Evolutionary conservation across 768 basidiomycete species (phyloP).

Genomic region (Mycena albidolilacea): DNA sequence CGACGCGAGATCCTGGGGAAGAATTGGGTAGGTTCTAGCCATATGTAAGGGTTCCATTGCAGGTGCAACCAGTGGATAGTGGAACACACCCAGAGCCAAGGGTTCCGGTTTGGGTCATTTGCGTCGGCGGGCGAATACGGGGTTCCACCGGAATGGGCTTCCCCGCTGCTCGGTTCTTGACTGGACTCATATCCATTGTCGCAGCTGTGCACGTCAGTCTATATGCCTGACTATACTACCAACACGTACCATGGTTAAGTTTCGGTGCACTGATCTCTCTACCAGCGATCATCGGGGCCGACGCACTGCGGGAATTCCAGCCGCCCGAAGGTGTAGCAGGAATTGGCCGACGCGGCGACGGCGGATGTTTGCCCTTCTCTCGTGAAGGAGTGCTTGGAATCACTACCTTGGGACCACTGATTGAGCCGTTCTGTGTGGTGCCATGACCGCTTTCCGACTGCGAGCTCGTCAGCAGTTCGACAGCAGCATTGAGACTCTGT

Average conservation of each 20-base stretch:
- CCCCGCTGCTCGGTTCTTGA: slow-evolving; percentile 73
- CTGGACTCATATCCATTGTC: slow-evolving; percentile 81
- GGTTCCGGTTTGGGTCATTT: slow-evolving; percentile 56
- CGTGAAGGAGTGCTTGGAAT: slow-evolving; percentile 48
- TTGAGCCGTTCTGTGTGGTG: slow-evolving; percentile 34
- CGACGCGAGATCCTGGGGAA: slow-evolving; percentile 85
- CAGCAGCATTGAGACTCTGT: slow-evolving; percentile 80
- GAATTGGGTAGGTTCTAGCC: slow-evolving; percentile 77
- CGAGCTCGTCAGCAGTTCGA: slow-evolving; percentile 71
- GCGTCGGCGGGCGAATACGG: slow-evolving; percentile 46
- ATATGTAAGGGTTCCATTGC: slow-evolving; percentile 34
- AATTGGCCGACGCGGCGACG: slow-evolving; percentile 62
- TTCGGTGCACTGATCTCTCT: slow-evolving; percentile 81
- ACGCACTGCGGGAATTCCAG: slow-evolving; percentile 52
- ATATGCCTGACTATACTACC: slow-evolving; percentile 19
- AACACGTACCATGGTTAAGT: slow-evolving; percentile 73
- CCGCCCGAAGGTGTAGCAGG: slow-evolving; percentile 54
- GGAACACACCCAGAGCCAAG: slow-evolving; percentile 76
- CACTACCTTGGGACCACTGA: slow-evolving; percentile 43
- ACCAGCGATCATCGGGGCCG: slow-evolving; percentile 66
- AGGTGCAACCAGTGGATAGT: background rate
- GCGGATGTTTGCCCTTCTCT: slow-evolving; percentile 48
- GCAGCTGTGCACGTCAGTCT: slow-evolving; percentile 63
- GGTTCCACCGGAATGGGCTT: slow-evolving; percentile 75
- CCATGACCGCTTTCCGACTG: slow-evolving; percentile 58